Conservation (phyloP, 306 rosid genomes). For the Quercus wislizeni region DNA sequence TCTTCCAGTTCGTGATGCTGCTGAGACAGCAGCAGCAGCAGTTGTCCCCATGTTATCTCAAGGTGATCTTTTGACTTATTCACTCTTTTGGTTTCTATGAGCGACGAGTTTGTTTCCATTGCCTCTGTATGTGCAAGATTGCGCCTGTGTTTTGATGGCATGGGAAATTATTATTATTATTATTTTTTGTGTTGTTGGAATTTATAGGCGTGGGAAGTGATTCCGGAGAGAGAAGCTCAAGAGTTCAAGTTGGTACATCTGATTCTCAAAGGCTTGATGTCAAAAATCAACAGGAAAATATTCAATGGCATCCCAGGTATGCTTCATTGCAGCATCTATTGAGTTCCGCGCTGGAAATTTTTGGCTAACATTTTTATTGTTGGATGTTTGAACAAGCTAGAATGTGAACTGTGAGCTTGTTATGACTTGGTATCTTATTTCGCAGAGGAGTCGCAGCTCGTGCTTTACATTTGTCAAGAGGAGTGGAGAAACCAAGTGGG, state of each 20-base stretch:
- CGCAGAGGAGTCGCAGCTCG: conserved; percentile 97
- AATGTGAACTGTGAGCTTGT: not conserved
- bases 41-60: conserved; percentile 58
- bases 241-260: conserved; percentile 59
- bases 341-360: not conserved
- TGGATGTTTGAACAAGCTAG: not conserved
- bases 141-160: not conserved
- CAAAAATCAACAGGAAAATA: conserved; percentile 67
- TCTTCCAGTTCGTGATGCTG: conserved; percentile 86
- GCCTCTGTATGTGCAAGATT: not conserved
- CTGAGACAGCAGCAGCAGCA: conserved; percentile 53
- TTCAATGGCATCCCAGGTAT: conserved; percentile 96
- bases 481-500: conserved; percentile 99
- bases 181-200: not conserved
- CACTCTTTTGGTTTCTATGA: not conserved
- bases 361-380: not conserved
- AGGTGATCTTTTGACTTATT: conserved; percentile 36
- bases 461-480: conserved; percentile 93
- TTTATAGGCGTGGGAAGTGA: conserved; percentile 54
- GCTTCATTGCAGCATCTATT: conserved; percentile 4
- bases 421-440: conserved; percentile 16
- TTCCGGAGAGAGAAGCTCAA: conserved; percentile 61
- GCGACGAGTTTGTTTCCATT: not conserved
- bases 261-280: conserved; percentile 67
- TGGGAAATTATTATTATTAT: not conserved